Percentiles rank a stretch among this genome's conserved stretches.
Conservation (phyloP, 345 rosid genomes). For the Rhodamnia rubescens region DNA sequence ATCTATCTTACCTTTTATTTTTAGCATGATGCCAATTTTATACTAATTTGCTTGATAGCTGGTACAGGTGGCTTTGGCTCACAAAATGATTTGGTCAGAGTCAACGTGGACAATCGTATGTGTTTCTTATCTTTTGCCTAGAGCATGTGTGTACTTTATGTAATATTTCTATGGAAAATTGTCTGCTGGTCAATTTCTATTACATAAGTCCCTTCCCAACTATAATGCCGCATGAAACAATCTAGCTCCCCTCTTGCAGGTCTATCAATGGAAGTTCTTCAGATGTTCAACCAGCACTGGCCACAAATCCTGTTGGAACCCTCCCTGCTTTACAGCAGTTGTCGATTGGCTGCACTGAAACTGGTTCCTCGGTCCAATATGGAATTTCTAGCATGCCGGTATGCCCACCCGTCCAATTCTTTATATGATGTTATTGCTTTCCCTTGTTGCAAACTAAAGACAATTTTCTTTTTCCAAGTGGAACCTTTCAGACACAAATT, state of each 20-base stretch:
- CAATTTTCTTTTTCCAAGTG: too few relatives aligned
- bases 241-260: constrained; percentile 21
- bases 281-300: constrained; percentile 33
- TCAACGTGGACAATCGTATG: constrained; percentile 41
- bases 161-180: too few relatives aligned
- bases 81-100: constrained; percentile 36
- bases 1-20: neutral
- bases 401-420: constrained; percentile 1
- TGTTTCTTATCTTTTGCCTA: neutral
- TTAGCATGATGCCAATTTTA: neutral
- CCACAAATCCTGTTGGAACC: constrained; percentile 70
- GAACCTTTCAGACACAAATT: too few relatives aligned
- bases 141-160: neutral
- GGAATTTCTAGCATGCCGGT: constrained; percentile 81
- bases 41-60: constrained; percentile 19
- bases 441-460: constrained; percentile 21
- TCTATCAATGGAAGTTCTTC: constrained; percentile 24
- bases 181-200: neutral
- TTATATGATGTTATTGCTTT: constrained; percentile 48
- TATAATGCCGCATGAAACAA: neutral
- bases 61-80: constrained; percentile 30
- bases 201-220: neutral
- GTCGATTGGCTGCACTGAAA: constrained; percentile 64
- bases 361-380: constrained; percentile 59
- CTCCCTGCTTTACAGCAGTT: constrained; percentile 79